A percentile compares a stretch with the other conserved stretches of the same genome.
phyloP scores from a whole-genome alignment of 2,329 filamentous ascomycete genomes.

The Diaporthe batatas region DNA sequence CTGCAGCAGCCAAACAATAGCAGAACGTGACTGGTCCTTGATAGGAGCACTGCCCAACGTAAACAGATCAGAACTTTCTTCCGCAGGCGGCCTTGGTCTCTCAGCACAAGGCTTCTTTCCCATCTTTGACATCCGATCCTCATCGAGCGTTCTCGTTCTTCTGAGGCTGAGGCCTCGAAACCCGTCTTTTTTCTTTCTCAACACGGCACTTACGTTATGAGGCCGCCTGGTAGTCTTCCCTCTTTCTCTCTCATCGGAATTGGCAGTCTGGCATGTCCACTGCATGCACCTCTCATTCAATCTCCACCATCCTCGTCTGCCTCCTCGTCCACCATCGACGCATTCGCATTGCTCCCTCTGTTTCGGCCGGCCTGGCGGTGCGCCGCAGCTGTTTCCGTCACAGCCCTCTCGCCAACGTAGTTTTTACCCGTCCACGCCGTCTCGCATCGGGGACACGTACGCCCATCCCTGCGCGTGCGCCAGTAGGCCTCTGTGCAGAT shows the following conservation, averaged over 20 bases:
- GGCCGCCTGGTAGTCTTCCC: neutral
- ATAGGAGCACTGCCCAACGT: neutral
- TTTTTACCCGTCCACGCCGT: constrained; percentile 63
- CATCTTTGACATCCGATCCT: neutral
- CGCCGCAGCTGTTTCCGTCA: constrained; percentile 67
- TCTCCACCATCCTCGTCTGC: constrained; percentile 48
- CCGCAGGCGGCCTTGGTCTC: neutral
- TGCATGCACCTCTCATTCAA: neutral
- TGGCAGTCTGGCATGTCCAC: neutral
- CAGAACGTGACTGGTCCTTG: neutral
- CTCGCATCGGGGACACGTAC: constrained; percentile 74
- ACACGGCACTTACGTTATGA: neutral
- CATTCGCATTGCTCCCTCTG: constrained; percentile 52
- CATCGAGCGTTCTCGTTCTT: neutral
- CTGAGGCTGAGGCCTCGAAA: neutral
- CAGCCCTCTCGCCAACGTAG: constrained; percentile 69
- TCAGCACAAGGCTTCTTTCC: neutral
- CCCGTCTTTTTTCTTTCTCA: neutral
- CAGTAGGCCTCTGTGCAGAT: constrained; percentile 82
- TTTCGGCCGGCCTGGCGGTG: constrained; percentile 57
- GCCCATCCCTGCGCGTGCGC: constrained; percentile 65
- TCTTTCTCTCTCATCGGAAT: neutral
- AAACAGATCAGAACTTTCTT: neutral
- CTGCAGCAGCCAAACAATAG: constrained; percentile 2
- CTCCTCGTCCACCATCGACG: constrained; percentile 51